Evolutionary conservation across 768 basidiomycete species (phyloP), one percentile per base, ranked within the genome.

Genomic region (Trametes sanguinea): DNA sequence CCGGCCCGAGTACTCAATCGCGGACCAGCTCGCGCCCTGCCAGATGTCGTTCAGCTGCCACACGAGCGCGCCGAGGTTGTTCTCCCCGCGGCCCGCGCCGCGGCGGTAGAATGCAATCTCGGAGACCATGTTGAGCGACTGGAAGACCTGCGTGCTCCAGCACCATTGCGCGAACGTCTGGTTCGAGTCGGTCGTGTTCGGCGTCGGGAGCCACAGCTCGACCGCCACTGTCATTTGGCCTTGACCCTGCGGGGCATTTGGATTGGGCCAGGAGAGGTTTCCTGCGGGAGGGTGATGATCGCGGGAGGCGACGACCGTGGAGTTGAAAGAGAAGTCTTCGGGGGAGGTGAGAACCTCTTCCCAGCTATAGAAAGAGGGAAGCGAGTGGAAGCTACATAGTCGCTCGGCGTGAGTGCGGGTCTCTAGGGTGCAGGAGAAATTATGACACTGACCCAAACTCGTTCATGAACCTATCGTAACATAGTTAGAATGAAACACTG

Each of bases 151-250:
- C 3, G 84, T 85, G 70, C 82, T 83, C 76, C 78, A 86, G 71
- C 82, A 85, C 84, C 84, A 85, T 67, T 85, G 83, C 0, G 84
- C 81, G 69, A 86, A 85, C 0, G 84, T 85, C 66, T 83, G 79
- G 61, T 86, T 84, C 17, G 78, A 58, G 66, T 83, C 76, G 16
- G 77, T 61, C 1, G 80, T 82, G 13, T 69, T 71, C 2, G 84
- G 84, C 0, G 78, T 81, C 1, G 84, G 83, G 13, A 85, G 77
- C 83, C 83, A 85, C n/a, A 75, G 64, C 60, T 83, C 76, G 43
- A 84, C 84, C 2, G 77, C 83, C 16, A 67, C 61, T 0, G 80
- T 76, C 83, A 85, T 82, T 65, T 86, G 77, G 7, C 68, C 73
- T 69, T 85, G 84, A 11, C 84, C 85, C 63, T 80, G 73, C 4